phyloP scores from a whole-genome alignment of 129 eudicot genomes.

The Glebionis coronaria region DNA sequence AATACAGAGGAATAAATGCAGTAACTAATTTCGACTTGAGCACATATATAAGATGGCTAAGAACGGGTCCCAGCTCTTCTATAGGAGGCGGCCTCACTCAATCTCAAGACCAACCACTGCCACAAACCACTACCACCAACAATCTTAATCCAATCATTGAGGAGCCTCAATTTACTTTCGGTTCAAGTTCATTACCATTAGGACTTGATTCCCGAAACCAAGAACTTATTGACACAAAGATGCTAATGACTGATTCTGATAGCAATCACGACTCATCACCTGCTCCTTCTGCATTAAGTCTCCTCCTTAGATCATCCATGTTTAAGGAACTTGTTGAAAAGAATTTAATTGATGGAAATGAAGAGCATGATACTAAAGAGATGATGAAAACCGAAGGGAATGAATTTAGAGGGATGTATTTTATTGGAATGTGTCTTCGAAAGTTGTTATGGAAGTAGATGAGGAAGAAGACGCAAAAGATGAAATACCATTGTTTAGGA shows the following conservation, averaged over 20 bases:
- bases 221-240: slow-evolving; percentile 43
- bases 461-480: slow-evolving; percentile 33
- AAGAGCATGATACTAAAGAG: slow-evolving; percentile 30
- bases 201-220: slow-evolving; percentile 35
- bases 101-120: slow-evolving; percentile 32
- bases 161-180: slow-evolving; percentile 36
- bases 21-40: slow-evolving; percentile 78
- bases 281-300: slow-evolving; percentile 62
- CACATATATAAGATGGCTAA: slow-evolving; percentile 70
- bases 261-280: slow-evolving; percentile 30
- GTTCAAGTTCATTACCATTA: slow-evolving; percentile 23
- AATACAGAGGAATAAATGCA: slow-evolving; percentile 68
- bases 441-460: slow-evolving; percentile 36
- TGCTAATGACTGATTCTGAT: slow-evolving; percentile 36
- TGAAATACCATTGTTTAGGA: slow-evolving; percentile 34
- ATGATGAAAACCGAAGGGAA: slow-evolving; percentile 34
- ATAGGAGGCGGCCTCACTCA: slow-evolving; percentile 21
- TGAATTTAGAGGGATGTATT: slow-evolving; percentile 41
- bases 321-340: slow-evolving; percentile 61
- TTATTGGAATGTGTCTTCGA: slow-evolving; percentile 38
- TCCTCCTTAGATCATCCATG: slow-evolving; percentile 70
- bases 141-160: slow-evolving; percentile 23
- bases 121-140: slow-evolving; percentile 20
- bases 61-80: slow-evolving; percentile 40
- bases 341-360: slow-evolving; percentile 34